Evolutionary conservation across 2,329 filamentous ascomycete species (phyloP).

Genomic region (Juglanconis sp.): DNA sequence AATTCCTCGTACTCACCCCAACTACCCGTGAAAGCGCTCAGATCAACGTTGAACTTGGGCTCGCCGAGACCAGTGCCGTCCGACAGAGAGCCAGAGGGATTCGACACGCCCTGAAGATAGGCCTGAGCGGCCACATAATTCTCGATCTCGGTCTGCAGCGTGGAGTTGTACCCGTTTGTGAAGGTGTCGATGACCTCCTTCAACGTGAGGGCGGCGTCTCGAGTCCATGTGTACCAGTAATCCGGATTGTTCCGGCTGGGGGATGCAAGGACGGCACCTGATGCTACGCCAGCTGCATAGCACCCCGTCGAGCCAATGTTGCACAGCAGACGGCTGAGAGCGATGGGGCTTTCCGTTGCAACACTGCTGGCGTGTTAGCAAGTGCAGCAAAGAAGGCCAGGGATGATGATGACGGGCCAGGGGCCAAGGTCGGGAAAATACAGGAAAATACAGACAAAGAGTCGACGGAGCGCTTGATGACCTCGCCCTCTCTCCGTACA

Average conservation of each 20-base stretch:
- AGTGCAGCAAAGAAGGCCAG: neutral
- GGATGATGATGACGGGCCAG: neutral
- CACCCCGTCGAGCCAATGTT: conserved; percentile 58
- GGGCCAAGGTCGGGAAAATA: no score
- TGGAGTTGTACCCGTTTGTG: conserved; percentile 52
- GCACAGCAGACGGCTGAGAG: conserved; percentile 50
- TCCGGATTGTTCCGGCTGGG: conserved; percentile 52
- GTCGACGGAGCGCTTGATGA: conserved; percentile 48
- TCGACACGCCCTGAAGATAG: conserved; percentile 61
- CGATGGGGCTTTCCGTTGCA: conserved; percentile 47
- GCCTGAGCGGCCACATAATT: conserved; percentile 68
- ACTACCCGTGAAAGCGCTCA: conserved; percentile 58
- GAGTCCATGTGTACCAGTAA: conserved; percentile 76
- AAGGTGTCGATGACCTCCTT: conserved; percentile 68
- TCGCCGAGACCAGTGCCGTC: conserved; percentile 61
- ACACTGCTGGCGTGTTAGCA: conserved; percentile 28
- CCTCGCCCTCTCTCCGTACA: conserved; percentile 29
- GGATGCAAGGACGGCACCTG: conserved; percentile 55
- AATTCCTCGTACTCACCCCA: conserved; percentile 50
- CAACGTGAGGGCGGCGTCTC: conserved; percentile 69
- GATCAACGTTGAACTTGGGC: conserved; percentile 68
- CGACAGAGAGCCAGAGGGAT: conserved; percentile 61
- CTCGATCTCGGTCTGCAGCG: conserved; percentile 59
- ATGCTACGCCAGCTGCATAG: conserved; percentile 41
- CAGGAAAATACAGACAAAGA: conserved; percentile 34